Percentiles rank a stretch among this genome's conserved stretches.
These are phyloP conservation scores for Cercospora beticola DNA, from an alignment of 2,329 filamentous ascomycete genomes.

Conservation along the genomic window DNA sequence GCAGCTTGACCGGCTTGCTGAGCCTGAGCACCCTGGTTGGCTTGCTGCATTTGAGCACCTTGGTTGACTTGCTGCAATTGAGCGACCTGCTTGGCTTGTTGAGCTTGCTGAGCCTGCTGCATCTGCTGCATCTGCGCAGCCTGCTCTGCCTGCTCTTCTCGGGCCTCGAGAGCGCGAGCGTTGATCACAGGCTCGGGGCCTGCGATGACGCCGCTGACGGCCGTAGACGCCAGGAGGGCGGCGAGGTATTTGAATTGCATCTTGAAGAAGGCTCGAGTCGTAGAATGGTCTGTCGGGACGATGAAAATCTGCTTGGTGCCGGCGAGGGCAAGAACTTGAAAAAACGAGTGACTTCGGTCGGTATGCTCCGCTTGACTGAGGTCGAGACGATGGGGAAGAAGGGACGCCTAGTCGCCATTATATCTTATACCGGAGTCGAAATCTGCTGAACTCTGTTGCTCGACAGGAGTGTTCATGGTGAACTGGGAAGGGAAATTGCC, in stretches of 20 bases:
- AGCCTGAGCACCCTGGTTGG: neutral
- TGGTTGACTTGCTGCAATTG: neutral
- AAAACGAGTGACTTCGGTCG: neutral
- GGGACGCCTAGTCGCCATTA: neutral
- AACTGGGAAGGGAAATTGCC: neutral
- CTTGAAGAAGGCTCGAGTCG: neutral
- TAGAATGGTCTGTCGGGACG: neutral
- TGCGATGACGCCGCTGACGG: conserved; percentile 1
- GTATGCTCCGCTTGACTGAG: neutral
- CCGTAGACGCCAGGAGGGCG: conserved; percentile 10
- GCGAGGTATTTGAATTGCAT: conserved; percentile 15
- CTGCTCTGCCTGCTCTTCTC: neutral
- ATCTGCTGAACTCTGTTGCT: neutral
- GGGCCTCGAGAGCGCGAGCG: neutral
- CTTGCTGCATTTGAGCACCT: neutral
- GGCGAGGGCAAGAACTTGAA: neutral
- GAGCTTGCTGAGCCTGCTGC: neutral
- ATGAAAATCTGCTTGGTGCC: neutral
- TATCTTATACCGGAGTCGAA: neutral
- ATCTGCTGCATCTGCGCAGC: neutral
- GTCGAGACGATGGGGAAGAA: neutral
- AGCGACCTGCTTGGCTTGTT: neutral
- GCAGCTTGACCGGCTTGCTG: neutral
- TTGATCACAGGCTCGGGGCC: neutral
- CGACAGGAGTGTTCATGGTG: neutral